Evolutionary conservation across 495 filamentous ascomycete genomes (phyloP).

Genomic region (Aspergillus bertholletiae): DNA sequence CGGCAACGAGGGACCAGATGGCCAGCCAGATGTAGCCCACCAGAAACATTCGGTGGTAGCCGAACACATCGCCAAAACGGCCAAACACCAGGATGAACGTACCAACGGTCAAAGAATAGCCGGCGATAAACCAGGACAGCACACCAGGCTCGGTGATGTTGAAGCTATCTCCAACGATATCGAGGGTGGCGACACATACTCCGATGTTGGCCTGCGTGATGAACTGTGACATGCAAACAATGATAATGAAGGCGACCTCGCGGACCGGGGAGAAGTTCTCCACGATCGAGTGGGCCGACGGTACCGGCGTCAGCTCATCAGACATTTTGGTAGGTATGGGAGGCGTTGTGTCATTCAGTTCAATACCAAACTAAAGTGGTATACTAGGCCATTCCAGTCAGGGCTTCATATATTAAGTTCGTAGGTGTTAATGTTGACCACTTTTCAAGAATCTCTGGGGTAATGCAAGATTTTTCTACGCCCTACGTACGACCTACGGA

Average conservation of each 20-base stretch:
- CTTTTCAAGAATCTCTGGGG: too few species aligned
- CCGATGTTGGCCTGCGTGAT: conserved; percentile 31
- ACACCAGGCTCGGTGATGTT: conserved; percentile 34
- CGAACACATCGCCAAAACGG: conserved; percentile 61
- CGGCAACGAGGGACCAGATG: conserved; percentile 57
- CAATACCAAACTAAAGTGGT: too few species aligned
- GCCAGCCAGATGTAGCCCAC: conserved; percentile 58
- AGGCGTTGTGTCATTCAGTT: too few species aligned
- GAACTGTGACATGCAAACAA: conserved; percentile 34
- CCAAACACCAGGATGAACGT: conserved; percentile 64
- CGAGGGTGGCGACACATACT: conserved; percentile 21
- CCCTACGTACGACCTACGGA: too few species aligned
- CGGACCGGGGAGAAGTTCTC: conserved; percentile 20
- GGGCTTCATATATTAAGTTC: too few species aligned
- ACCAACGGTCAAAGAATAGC: conserved; percentile 56
- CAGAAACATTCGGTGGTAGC: conserved; percentile 59
- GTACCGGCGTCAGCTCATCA: conserved; percentile 11
- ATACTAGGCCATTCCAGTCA: too few species aligned
- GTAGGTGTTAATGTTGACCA: too few species aligned
- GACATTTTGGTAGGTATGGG: not conserved
- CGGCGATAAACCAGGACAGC: conserved; percentile 47
- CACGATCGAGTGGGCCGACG: conserved; percentile 19
- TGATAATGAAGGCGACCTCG: conserved; percentile 23
- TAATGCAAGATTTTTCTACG: too few species aligned
- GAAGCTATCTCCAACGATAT: conserved; percentile 46